Percentiles rank a stretch among this genome's conserved stretches.
phyloP scores from a whole-genome alignment of 1,284 basidiomycete genomes.

The Leccinum huronense region DNA sequence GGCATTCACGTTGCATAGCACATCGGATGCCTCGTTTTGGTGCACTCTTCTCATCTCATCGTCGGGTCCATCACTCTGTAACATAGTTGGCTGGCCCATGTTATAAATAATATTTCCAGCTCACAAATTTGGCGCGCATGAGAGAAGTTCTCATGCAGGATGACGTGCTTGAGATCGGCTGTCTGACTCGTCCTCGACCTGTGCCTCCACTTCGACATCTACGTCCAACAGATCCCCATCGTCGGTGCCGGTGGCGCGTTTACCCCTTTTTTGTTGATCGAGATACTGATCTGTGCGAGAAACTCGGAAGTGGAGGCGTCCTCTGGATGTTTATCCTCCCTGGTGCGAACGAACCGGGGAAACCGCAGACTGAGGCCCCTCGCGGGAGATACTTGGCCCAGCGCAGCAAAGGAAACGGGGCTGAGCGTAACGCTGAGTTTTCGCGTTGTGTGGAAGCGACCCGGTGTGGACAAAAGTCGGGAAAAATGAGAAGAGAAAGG shows the following conservation, averaged over 20 bases:
- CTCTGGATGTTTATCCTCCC: constrained; percentile 80
- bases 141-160: background rate
- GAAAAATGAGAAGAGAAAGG: background rate
- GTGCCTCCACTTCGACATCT: constrained; percentile 37
- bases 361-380: constrained; percentile 85
- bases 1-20: background rate
- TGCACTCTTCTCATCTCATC: background rate
- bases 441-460: background rate
- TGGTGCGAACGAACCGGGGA: constrained; percentile 79
- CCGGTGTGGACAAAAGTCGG: background rate
- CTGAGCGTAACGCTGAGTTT: constrained; percentile 75
- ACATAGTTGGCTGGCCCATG: background rate
- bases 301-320: constrained; percentile 77
- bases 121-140: background rate
- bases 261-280: constrained; percentile 54
- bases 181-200: constrained; percentile 35
- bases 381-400: constrained; percentile 61
- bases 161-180: constrained; percentile 9
- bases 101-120: background rate
- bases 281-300: constrained; percentile 64
- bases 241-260: constrained; percentile 37
- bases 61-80: background rate
- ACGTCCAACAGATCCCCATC: constrained; percentile 61
- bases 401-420: constrained; percentile 83
- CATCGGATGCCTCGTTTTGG: background rate